Base-by-base conservation (phyloP, 352 stramenopile species). In the Pseudoperonospora humuli region DNA sequence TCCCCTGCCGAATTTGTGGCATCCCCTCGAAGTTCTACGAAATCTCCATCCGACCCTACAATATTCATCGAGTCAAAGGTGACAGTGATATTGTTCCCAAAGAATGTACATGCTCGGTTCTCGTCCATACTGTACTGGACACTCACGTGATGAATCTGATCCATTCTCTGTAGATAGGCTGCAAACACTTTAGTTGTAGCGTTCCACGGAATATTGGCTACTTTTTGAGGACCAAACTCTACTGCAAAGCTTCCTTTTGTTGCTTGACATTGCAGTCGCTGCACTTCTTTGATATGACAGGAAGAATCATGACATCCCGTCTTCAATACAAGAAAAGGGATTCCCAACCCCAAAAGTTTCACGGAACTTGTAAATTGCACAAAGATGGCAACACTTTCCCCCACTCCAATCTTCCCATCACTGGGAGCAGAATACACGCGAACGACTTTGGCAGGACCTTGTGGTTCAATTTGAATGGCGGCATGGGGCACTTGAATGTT, bases 31-130 rank as follows among this genome's bases (percentile, higher is more conserved):
- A 91, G 58, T 25, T 70, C 64, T 0, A 76, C 67, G 8, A 91
- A 45, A 56, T 91, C 63, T 52, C 77, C 77, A 38, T 90, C 77
- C 5, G 37, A 40, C 19, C 72, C 70, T 21, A 60, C 58, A 17
- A 82, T 67, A 47, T 90, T 90, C 43, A 87, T 67, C 3, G 71
- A 83, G 37, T 87, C 75, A 50, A 85, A 90, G 1, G 74, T 84
- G 15, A 90, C 43, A 0, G 70, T 85, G 45, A 87, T 86, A 46
- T 85, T 86, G 50, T 86, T 90, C 19, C 77, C 77, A 31, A 84
- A 78, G 39, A 74, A 90, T n/a, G 75, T 84, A 42, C 77, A 87
- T 26, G 75, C 72, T 0, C 54, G 44, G 48, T 70, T 41, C 19
- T 80, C 77, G 10, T 70, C 57, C 24, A 85, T 80, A 20, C 56